These are phyloP conservation scores for Podospora comata DNA, from an alignment of 495 filamentous ascomycete genomes.

Conservation along the genomic window DNA sequence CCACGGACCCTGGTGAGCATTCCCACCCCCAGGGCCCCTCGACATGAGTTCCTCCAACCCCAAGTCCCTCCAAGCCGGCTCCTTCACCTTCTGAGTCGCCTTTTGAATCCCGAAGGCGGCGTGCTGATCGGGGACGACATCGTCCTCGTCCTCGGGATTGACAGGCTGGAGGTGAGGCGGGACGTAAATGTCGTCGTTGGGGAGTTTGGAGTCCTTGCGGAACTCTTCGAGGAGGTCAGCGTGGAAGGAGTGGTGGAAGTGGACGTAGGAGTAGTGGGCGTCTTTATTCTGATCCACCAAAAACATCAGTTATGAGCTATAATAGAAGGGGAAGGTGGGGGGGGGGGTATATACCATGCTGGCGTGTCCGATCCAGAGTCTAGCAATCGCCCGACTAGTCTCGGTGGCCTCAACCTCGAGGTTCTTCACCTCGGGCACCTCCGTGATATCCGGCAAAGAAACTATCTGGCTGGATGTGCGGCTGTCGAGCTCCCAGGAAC, in stretches of 20 bases:
- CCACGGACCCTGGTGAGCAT: neutral
- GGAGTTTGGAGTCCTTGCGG: slow-evolving; percentile 58
- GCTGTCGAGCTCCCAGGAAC: neutral
- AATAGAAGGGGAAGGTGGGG: no score
- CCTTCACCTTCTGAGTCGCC: slow-evolving; percentile 68
- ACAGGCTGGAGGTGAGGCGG: slow-evolving; percentile 84
- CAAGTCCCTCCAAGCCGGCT: slow-evolving; percentile 83
- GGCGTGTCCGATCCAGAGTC: neutral
- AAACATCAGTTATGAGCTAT: neutral
- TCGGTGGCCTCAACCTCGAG: neutral
- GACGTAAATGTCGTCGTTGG: slow-evolving; percentile 81
- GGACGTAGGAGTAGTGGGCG: slow-evolving; percentile 78
- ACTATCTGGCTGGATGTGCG: neutral
- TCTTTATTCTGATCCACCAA: slow-evolving; percentile 69
- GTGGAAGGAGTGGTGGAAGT: slow-evolving; percentile 74
- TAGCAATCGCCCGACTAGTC: neutral
- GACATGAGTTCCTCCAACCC: slow-evolving; percentile 70
- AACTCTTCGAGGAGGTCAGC: slow-evolving; percentile 95
- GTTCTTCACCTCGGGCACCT: neutral
- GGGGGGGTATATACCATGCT: neutral
- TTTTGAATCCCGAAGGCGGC: slow-evolving; percentile 93
- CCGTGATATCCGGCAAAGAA: no score
- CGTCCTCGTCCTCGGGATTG: slow-evolving; percentile 97
- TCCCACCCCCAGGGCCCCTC: slow-evolving; percentile 37
- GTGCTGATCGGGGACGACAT: slow-evolving; percentile 95